These are phyloP conservation scores for Neckera pumila DNA, from an alignment of 225 moss, liverwort and hornwort species.

Conservation along the genomic window DNA sequence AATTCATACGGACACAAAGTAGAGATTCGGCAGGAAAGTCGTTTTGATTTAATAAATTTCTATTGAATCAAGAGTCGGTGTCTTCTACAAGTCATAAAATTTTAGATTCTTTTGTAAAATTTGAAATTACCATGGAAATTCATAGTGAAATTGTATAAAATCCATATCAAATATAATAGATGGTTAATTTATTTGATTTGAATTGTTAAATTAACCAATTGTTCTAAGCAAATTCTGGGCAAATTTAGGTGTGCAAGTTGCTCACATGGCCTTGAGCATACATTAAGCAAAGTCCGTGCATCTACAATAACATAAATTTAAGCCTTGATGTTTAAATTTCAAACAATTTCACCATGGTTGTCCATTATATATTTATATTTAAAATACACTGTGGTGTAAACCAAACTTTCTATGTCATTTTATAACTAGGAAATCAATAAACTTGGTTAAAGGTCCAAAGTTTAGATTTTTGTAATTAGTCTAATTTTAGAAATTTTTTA, in stretches of 20 bases:
- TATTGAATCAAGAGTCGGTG: no score
- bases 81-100: neutral
- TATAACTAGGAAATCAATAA: neutral
- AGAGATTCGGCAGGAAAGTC: no score
- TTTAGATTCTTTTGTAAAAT: neutral
- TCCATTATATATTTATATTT: neutral
- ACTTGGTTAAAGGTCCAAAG: neutral
- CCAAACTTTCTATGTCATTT: neutral
- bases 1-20: no score
- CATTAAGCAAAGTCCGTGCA: no score
- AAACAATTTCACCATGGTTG: neutral
- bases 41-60: no score
- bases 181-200: no score
- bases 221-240: no score
- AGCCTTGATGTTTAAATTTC: no score
- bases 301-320: no score
- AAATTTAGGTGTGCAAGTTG: no score
- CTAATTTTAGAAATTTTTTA: neutral
- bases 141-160: neutral
- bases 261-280: no score
- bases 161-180: neutral
- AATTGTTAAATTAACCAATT: no score
- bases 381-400: accelerated
- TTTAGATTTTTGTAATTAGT: neutral
- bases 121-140: neutral